Conservation (phyloP, 192 early-diverging fungal genomes). For the Geranomyces variabilis region DNA sequence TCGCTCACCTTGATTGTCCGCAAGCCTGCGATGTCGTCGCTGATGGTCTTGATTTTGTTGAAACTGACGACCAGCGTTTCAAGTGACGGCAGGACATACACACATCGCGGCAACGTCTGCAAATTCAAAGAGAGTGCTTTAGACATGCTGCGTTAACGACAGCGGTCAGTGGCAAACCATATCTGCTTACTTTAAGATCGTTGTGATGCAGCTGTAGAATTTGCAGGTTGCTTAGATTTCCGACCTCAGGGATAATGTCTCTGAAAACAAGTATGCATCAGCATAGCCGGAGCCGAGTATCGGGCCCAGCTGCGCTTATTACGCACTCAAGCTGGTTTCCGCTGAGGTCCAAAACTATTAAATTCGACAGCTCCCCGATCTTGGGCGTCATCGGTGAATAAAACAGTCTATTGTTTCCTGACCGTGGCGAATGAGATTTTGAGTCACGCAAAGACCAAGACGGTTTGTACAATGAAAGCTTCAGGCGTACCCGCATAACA, state of each 20-base stretch:
- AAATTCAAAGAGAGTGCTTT: background rate
- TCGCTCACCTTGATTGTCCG: conserved; percentile 32
- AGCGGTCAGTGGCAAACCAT: background rate
- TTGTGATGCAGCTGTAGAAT: conserved; percentile 42
- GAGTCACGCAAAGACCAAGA: background rate
- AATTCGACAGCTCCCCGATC: conserved; percentile 46
- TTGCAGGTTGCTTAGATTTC: conserved; percentile 42
- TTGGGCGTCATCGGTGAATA: conserved; percentile 53
- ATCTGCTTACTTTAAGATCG: conserved; percentile 35
- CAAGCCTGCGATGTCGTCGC: conserved; percentile 32
- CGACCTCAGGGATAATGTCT: conserved; percentile 46
- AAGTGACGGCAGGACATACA: conserved; percentile 36
- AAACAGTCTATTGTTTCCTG: conserved; percentile 50
- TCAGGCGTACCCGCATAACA: conserved; percentile 43
- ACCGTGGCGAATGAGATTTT: background rate
- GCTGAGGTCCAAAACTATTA: conserved; percentile 38
- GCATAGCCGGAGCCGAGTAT: background rate
- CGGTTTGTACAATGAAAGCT: background rate
- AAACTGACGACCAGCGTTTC: conserved; percentile 37
- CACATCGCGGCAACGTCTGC: conserved; percentile 39
- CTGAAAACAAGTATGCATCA: conserved; percentile 7
- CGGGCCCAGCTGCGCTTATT: background rate
- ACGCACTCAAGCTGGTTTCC: conserved; percentile 52
- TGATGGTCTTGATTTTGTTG: conserved; percentile 51
- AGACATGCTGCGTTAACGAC: background rate